Evolutionary conservation across 331 rosid species (phyloP).

Genomic region (Quercus tomentella): DNA sequence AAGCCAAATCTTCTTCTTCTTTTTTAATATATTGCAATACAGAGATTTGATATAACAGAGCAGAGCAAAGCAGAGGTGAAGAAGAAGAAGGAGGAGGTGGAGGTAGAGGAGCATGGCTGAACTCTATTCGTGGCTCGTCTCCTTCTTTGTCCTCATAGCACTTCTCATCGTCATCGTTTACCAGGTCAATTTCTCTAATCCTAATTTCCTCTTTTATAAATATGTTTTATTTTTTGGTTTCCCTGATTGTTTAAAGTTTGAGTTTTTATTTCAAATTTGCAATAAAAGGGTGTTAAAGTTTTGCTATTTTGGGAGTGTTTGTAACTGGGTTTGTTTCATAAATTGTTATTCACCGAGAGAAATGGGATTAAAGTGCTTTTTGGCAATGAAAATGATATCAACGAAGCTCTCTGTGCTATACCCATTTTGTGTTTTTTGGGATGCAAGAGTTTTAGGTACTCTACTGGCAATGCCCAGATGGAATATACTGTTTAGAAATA

Average conservation of each 20-base stretch:
- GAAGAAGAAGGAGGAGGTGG: not conserved
- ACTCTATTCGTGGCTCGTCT: constrained; percentile 74
- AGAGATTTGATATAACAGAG: not conserved
- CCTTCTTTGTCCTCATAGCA: constrained; percentile 79
- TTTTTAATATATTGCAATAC: not conserved
- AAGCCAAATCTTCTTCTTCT: too few species aligned
- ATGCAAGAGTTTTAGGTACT: not conserved
- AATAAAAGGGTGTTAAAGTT: not conserved
- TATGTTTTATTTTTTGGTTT: not conserved
- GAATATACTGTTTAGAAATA: not conserved
- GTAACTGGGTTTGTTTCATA: not conserved
- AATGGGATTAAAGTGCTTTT: not conserved
- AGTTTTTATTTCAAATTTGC: not conserved
- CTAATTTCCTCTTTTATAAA: not conserved
- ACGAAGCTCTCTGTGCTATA: too few species aligned
- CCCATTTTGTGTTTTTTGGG: not conserved
- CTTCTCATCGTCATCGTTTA: constrained; percentile 68
- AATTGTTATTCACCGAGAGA: not conserved
- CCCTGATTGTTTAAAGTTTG: not conserved
- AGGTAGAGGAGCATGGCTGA: constrained; percentile 57
- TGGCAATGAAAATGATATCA: not conserved
- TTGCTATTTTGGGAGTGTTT: not conserved
- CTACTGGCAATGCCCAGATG: not conserved
- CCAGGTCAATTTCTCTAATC: constrained; percentile 50
- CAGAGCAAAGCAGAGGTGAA: not conserved